Evolutionary conservation across 306 rosid genomes (phyloP).

Genomic region (Pueraria montana): DNA sequence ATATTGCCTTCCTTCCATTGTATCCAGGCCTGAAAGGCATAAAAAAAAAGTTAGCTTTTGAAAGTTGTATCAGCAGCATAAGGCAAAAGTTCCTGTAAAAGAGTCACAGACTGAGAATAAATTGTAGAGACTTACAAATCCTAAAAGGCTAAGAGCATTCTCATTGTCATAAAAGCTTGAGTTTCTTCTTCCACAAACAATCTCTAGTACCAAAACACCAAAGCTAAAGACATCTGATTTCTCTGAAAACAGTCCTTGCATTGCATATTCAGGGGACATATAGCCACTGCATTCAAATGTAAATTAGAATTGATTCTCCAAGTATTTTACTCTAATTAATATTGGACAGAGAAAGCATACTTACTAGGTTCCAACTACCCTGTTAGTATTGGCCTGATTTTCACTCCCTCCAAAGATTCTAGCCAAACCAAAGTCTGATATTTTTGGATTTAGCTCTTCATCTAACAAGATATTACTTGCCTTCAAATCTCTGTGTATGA

Average conservation of each 20-base stretch:
- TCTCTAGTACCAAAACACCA: slow-evolving; percentile 52
- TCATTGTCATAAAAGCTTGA: slow-evolving; percentile 39
- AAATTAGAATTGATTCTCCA: neutral
- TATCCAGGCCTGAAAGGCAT: slow-evolving; percentile 44
- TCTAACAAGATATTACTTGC: no score
- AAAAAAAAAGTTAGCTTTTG: neutral
- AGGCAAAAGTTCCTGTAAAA: neutral
- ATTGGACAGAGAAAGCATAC: no score
- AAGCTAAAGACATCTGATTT: slow-evolving; percentile 55
- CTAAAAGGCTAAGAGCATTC: slow-evolving; percentile 25
- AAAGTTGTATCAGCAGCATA: neutral
- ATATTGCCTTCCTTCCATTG: slow-evolving; percentile 34
- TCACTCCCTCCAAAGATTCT: no score
- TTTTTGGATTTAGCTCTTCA: no score
- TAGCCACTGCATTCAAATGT: slow-evolving; percentile 44
- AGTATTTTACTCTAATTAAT: neutral
- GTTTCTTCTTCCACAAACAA: slow-evolving; percentile 46
- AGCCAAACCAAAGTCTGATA: no score
- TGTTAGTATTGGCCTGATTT: no score
- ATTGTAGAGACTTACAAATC: slow-evolving; percentile 35
- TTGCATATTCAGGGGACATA: slow-evolving; percentile 52
- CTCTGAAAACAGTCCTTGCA: slow-evolving; percentile 42
- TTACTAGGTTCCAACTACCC: no score
- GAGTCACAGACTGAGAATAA: neutral
- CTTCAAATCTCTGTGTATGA: no score